Evolutionary conservation across 345 rosid genomes (phyloP).

Genomic region (Eucalyptus globulus): DNA sequence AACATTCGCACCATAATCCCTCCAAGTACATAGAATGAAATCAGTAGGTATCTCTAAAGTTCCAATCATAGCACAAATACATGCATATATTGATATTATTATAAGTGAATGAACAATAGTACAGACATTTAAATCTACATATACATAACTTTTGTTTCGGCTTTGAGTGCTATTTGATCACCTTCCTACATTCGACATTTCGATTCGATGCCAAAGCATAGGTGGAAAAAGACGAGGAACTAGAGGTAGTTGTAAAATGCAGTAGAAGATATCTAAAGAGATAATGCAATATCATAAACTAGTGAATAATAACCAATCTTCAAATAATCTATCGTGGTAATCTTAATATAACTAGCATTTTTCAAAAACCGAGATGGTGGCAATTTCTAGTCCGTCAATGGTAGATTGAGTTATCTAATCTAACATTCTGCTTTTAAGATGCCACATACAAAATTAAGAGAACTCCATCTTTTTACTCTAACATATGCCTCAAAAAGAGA

Average conservation of each 20-base stretch:
- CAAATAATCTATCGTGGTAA: not conserved
- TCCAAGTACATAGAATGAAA: not conserved
- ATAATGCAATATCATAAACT: not conserved
- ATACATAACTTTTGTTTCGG: not conserved
- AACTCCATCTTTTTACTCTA: not conserved
- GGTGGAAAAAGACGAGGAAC: not conserved
- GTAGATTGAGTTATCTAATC: not conserved
- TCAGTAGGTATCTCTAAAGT: not conserved
- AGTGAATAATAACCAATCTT: not conserved
- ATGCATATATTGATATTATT: not conserved
- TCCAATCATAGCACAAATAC: too few species aligned
- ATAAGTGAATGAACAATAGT: not conserved
- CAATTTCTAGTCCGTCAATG: not conserved
- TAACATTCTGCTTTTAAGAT: not conserved
- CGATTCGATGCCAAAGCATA: not conserved
- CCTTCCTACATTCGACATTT: not conserved
- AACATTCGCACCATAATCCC: not conserved
- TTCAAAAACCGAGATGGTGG: not conserved
- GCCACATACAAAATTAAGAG: not conserved
- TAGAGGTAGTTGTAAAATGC: not conserved
- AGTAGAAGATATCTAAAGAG: not conserved
- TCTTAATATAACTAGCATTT: not conserved
- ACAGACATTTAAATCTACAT: not conserved
- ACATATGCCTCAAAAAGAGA: not conserved
- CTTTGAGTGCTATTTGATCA: not conserved